Percentiles rank a stretch among this genome's conserved stretches.
These are phyloP conservation scores for Ceratopteris richardii DNA, from an alignment of 75 land plant genomes.

Conservation along the genomic window DNA sequence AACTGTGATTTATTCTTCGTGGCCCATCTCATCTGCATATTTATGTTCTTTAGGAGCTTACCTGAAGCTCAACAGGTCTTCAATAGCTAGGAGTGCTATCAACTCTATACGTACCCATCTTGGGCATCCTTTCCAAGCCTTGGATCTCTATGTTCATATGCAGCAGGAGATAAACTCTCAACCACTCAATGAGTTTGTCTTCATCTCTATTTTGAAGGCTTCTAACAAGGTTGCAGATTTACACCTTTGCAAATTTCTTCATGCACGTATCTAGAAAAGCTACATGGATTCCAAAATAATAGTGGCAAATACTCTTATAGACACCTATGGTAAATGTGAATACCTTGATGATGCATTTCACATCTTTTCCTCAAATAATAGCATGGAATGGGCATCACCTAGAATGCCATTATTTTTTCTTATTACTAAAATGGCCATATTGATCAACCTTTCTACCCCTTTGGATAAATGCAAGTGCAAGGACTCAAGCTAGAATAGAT, in stretches of 20 bases:
- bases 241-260: constrained; percentile 3
- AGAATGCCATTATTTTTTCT: constrained; percentile 23
- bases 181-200: not conserved
- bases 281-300: not conserved
- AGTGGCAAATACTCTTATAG: constrained; percentile 9
- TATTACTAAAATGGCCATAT: constrained; percentile 17
- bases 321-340: too few species aligned
- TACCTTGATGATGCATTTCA: constrained; percentile 11
- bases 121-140: not conserved
- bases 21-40: not conserved
- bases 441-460: constrained; percentile 17
- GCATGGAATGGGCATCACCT: constrained; percentile 16
- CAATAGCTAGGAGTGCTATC: not conserved
- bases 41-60: not conserved
- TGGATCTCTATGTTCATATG: not conserved
- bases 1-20: not conserved
- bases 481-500: constrained; percentile 14
- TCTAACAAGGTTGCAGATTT: not conserved
- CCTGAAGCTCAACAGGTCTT: not conserved
- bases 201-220: not conserved
- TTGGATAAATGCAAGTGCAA: constrained; percentile 16
- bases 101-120: not conserved
- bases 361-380: constrained; percentile 10
- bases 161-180: not conserved
- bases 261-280: constrained; percentile 8